Evolutionary conservation across 2,329 filamentous ascomycete genomes (phyloP), one percentile per base, ranked within the genome.

Genomic region (Periconia sp.): DNA sequence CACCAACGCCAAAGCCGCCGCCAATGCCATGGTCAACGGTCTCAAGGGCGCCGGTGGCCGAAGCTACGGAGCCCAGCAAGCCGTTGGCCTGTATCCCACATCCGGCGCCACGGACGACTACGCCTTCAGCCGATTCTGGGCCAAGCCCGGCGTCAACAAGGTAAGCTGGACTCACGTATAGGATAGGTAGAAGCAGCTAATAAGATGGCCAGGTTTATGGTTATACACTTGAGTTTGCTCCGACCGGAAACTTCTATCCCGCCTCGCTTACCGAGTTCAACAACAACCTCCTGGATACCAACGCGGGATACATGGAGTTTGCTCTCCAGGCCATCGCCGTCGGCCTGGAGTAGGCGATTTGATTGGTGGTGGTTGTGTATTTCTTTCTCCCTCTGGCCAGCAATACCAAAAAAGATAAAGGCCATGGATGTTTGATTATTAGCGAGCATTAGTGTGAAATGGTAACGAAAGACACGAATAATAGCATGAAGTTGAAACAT

Each of bases 301-400:
- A 72, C 54, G 73, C 74, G 8, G 74, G 74, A 0, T 76, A 76
- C 42, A 76, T 76, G 74, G 74, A 76, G 46, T 76, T 71, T 54
- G 64, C 69, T 10, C 60, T 77, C 13, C 66, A 67, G 9, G 72
- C 71, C 13, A 65, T 59, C 23, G 59, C 64, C 46, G 67, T 74
- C 55, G 71, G 71, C 2, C 54, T 75, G 3, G 67, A 62, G 49
- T 54, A 54, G 30, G 14, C 17, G 35, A 17, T 42, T 42, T 17
- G 7, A 9, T 11, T 37, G 11, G 33, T 37, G 15, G 23, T 27
- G 23, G 23, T 27, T 27, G 23, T 27, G 3, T 27, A 27, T 27
- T 27, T 27, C 23, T 27, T 8, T 27, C 23, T 27, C 23, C 23
- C 23, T 27, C 23, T 27, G 23, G 23, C n/a, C 23, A 27, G 23